Percentiles rank a stretch among this genome's conserved stretches.
Conservation (phyloP, 2,329 filamentous ascomycete species). For the Fusarium dimerum region DNA sequence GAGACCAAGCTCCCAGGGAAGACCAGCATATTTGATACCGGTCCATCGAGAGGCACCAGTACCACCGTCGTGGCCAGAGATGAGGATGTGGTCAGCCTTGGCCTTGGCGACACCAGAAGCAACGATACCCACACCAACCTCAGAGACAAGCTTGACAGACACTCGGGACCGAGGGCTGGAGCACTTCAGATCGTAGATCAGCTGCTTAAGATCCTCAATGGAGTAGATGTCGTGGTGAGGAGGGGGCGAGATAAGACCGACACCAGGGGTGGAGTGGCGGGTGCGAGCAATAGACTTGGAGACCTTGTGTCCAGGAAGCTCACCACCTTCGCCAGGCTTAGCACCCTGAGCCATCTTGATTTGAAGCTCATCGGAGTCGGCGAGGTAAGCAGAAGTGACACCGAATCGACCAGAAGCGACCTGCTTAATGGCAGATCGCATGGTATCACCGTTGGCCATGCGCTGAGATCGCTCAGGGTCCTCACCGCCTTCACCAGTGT, state of each 20-base stretch:
- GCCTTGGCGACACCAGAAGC: constrained; percentile 97
- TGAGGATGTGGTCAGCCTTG: constrained; percentile 94
- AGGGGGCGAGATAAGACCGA: constrained; percentile 92
- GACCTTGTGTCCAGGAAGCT: constrained; percentile 95
- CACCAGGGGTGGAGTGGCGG: constrained; percentile 92
- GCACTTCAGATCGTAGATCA: constrained; percentile 98
- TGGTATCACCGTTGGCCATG: constrained; percentile 90
- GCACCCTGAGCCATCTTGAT: constrained; percentile 99
- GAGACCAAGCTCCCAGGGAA: constrained; percentile 95
- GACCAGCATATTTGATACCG: constrained; percentile 96
- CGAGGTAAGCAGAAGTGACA: constrained; percentile 92
- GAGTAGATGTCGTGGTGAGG: constrained; percentile 99
- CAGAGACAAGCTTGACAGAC: constrained; percentile 96
- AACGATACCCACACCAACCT: constrained; percentile 96
- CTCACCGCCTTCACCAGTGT: constrained; percentile 96
- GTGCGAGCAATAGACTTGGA: constrained; percentile 92
- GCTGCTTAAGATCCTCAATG: constrained; percentile 95
- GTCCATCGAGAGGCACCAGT: constrained; percentile 97
- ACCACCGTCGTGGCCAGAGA: constrained; percentile 95
- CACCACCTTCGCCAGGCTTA: constrained; percentile 96
- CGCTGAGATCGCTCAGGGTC: constrained; percentile 86
- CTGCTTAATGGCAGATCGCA: constrained; percentile 97
- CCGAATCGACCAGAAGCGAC: constrained; percentile 95
- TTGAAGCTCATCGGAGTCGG: constrained; percentile 93
- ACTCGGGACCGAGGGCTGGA: constrained; percentile 89